Conservation (phyloP, 2,329 filamentous ascomycete species). For the Penicillium aurantiogriseum region DNA sequence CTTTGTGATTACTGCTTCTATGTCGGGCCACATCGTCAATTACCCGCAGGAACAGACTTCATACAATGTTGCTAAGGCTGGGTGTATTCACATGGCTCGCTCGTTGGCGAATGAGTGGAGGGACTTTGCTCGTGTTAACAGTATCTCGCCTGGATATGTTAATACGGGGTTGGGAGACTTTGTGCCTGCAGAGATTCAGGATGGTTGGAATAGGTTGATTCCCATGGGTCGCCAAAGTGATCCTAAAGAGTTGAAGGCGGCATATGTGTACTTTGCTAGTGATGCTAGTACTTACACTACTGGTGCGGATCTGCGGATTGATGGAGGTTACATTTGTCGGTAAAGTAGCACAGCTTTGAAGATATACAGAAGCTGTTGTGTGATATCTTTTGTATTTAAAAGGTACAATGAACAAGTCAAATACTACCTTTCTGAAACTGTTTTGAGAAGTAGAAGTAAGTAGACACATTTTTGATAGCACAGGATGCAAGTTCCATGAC, state of each 20-base stretch:
- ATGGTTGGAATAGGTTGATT: slow-evolving; percentile 60
- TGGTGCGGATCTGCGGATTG: slow-evolving; percentile 49
- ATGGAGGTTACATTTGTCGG: slow-evolving; percentile 47
- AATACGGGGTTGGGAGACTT: slow-evolving; percentile 67
- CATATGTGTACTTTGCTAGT: slow-evolving; percentile 49
- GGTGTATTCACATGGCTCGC: slow-evolving; percentile 62
- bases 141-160: slow-evolving; percentile 67
- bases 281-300: slow-evolving; percentile 53
- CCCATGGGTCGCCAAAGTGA: slow-evolving; percentile 61
- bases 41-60: slow-evolving; percentile 64
- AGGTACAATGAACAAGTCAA: not conserved
- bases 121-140: slow-evolving; percentile 67
- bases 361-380: not conserved
- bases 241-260: slow-evolving; percentile 65
- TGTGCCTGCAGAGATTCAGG: slow-evolving; percentile 56
- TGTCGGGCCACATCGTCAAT: slow-evolving; percentile 56
- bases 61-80: slow-evolving; percentile 66
- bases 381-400: not conserved
- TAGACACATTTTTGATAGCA: not conserved
- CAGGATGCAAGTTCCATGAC: not conserved
- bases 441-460: not conserved
- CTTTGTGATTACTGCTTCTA: slow-evolving; percentile 65
- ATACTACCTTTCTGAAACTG: too few relatives aligned
- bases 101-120: slow-evolving; percentile 69
- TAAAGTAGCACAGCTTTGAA: not conserved